Evolutionary conservation across 2,329 filamentous ascomycete genomes (phyloP), one percentile per base, ranked within the genome.

Genomic region (Cordyceps tenuipes): DNA sequence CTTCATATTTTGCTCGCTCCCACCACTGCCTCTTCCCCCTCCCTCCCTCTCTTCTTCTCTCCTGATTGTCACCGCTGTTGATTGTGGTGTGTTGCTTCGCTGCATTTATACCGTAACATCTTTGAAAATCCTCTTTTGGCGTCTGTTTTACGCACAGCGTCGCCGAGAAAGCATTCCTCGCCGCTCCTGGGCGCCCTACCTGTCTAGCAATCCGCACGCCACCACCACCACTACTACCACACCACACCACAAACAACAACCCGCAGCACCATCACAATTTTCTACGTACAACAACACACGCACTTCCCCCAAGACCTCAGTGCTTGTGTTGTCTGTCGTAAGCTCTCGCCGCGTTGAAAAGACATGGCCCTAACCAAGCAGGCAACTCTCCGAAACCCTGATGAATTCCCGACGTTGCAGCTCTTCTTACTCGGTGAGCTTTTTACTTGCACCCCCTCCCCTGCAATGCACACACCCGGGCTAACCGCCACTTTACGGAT

Each of bases 401-500:
- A 91, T 75, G 84, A 84, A 68, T 96, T 96, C 69, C 92, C 91
- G 4, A 84, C 88, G 8, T 75, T 85, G 26, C 92, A 97, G 72
- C 84, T 96, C 29, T 91, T 93, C 66, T 76, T 96, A 19, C 82
- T 97, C 65, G 90, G 91, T 95, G 77, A 69, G 85, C 19, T 29
- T 50, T 29, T 52, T 51, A 58, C 26, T 23, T 15, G 15, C 48
- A 46, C 49, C 3, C 48, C 57, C 26, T 49, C 23, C 41, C 19
- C 19, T 31, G 43, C 29, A 49, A 21, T 58, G 29, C 41, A 39
- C 48, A 56, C 43, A 41, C 56, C 39, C 49, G 36, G 50, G 54
- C 64, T 69, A 60, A 69, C 63, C 36, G 1, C 46, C 23, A 41
- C 41, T 17, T n/a, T 17, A 23, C 23, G 23, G 23, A 23, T 61